A percentile compares a stretch with the other conserved stretches of the same genome.
Evolutionary conservation across 2,329 filamentous ascomycete genomes (phyloP).

Genomic region (Aspergillus sp.): DNA sequence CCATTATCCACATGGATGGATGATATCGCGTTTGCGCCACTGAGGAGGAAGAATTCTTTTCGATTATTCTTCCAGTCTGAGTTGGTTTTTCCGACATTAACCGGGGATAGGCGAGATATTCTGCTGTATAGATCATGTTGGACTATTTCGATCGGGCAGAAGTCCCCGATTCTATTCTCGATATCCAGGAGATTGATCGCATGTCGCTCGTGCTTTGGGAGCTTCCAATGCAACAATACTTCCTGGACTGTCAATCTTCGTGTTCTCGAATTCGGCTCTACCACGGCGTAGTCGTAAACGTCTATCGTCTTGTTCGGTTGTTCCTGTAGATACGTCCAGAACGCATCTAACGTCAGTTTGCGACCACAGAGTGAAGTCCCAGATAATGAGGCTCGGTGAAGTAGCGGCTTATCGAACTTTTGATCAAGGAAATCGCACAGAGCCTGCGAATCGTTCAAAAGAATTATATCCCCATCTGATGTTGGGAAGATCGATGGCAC

Average conservation of each 20-base stretch:
- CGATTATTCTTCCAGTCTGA: neutral
- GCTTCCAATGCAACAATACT: neutral
- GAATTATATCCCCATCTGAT: neutral
- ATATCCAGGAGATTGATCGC: neutral
- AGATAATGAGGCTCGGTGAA: neutral
- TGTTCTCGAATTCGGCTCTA: neutral
- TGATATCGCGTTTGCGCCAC: neutral
- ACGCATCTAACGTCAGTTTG: neutral
- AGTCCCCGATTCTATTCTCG: neutral
- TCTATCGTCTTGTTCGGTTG: neutral
- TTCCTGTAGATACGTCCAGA: neutral
- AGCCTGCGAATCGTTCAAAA: neutral
- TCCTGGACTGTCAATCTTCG: neutral
- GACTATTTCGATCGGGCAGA: neutral
- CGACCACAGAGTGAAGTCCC: neutral
- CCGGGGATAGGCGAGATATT: neutral
- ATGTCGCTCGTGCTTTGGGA: neutral
- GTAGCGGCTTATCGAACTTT: neutral
- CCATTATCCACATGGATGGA: neutral
- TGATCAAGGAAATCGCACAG: neutral
- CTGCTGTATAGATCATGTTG: neutral
- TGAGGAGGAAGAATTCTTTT: neutral
- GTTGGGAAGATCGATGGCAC: neutral
- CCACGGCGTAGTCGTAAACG: neutral
- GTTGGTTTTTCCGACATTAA: neutral